Evolutionary conservation across 495 filamentous ascomycete species (phyloP).

Genomic region (Podospora pseudopauciseta): DNA sequence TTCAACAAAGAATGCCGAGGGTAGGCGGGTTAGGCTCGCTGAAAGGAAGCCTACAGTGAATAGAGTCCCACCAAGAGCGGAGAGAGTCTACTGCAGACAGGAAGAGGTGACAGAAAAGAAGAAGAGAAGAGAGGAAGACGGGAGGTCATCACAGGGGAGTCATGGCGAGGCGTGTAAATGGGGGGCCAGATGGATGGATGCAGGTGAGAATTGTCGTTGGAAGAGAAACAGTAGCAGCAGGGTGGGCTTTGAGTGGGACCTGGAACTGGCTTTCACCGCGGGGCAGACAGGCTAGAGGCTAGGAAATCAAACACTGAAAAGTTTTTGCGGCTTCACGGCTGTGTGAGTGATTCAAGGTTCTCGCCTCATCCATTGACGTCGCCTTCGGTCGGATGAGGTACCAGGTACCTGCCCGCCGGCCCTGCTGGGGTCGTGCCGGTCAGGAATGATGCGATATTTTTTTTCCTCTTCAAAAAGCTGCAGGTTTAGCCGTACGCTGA

Average conservation of each 20-base stretch:
- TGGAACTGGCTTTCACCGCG: constrained; percentile 18
- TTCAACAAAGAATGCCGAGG: constrained; percentile 34
- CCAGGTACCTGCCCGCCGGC: constrained; percentile 14
- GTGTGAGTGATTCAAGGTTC: constrained; percentile 18
- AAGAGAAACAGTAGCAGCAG: constrained; percentile 15
- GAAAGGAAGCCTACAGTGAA: constrained; percentile 5
- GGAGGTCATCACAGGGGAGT: constrained; percentile 24
- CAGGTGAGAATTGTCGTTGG: constrained; percentile 6
- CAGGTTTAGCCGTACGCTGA: constrained; percentile 10
- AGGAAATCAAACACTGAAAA: constrained; percentile 17
- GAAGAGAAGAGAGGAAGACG: constrained; percentile 13
- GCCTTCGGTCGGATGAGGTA: constrained; percentile 16
- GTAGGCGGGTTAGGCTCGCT: constrained; percentile 11
- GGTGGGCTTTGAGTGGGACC: constrained; percentile 2
- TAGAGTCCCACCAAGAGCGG: neutral
- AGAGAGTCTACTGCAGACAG: constrained; percentile 7
- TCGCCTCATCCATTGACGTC: constrained; percentile 26
- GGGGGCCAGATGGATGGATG: neutral
- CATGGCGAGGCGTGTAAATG: constrained; percentile 20
- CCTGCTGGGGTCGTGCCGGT: constrained; percentile 2
- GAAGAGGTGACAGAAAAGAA: constrained; percentile 12
- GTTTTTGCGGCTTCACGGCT: constrained; percentile 20
- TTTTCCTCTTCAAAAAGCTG: constrained; percentile 15
- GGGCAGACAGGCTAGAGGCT: constrained; percentile 18
- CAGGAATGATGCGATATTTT: constrained; percentile 30